A percentile compares a stretch with the other conserved stretches of the same genome.
Conservation (phyloP, 495 filamentous ascomycete genomes). For the Rostrohypoxylon terebratum region DNA sequence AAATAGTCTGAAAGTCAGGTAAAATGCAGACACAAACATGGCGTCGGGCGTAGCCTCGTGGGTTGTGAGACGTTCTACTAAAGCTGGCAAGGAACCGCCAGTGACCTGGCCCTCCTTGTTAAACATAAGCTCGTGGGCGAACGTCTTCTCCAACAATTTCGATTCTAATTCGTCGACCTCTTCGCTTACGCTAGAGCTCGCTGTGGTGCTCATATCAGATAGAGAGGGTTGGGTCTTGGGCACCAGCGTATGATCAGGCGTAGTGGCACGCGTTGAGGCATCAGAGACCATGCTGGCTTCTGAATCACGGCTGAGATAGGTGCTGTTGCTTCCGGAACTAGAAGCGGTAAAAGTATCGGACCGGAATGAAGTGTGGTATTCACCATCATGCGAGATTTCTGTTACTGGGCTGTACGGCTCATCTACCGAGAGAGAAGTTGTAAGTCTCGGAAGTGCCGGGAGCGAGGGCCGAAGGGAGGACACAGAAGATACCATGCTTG, state of each 20-base stretch:
- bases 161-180: conserved; percentile 81
- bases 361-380: conserved; percentile 60
- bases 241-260: conserved; percentile 71
- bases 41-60: conserved; percentile 94
- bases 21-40: conserved; percentile 94
- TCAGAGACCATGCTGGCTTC: conserved; percentile 84
- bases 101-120: conserved; percentile 97
- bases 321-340: conserved; percentile 71
- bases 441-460: conserved; percentile 62
- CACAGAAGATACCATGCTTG: conserved; percentile 54
- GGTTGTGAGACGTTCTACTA: conserved; percentile 93
- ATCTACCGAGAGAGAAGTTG: conserved; percentile 56
- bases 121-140: conserved; percentile 86
- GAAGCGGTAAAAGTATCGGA: conserved; percentile 64
- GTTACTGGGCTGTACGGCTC: conserved; percentile 63
- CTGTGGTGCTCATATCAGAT: conserved; percentile 68
- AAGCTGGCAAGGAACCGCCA: conserved; percentile 88
- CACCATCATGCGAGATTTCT: conserved; percentile 54
- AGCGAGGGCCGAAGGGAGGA: conserved; percentile 56
- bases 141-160: conserved; percentile 85
- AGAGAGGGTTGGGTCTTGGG: conserved; percentile 62
- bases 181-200: conserved; percentile 73
- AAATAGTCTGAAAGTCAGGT: conserved; percentile 96
- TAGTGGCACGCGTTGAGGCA: conserved; percentile 89
- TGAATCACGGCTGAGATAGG: conserved; percentile 82